Evolutionary conservation across 306 rosid species (phyloP).

Genomic region (Psophocarpus tetragonolobus): DNA sequence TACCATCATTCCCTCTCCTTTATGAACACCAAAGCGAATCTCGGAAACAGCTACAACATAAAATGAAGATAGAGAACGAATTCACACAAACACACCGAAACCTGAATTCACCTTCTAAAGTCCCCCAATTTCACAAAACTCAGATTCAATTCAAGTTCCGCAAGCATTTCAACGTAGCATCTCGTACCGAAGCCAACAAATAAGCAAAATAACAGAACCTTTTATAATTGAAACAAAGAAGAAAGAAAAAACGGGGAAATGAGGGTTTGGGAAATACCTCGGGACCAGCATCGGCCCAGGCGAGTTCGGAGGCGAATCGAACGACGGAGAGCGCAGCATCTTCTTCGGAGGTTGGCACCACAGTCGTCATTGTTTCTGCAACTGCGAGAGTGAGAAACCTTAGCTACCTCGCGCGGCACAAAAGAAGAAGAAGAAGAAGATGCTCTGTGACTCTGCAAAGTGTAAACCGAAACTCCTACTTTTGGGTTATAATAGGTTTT

Average conservation of each 20-base stretch:
- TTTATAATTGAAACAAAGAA: background rate
- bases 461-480: constrained; percentile 54
- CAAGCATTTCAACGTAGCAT: background rate
- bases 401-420: constrained; percentile 25
- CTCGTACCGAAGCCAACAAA: background rate
- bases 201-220: background rate
- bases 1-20: background rate
- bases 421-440: background rate
- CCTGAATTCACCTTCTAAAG: background rate
- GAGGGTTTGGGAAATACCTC: constrained; percentile 49
- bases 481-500: background rate
- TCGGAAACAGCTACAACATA: background rate
- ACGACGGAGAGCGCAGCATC: constrained; percentile 81
- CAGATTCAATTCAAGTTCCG: background rate
- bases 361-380: constrained; percentile 68
- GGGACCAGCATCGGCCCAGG: constrained; percentile 95
- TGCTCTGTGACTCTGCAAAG: too few species aligned
- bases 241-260: background rate
- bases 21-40: background rate
- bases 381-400: constrained; percentile 38
- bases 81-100: background rate
- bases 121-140: background rate
- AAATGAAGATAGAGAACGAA: background rate
- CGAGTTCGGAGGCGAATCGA: constrained; percentile 78
- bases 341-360: constrained; percentile 91